phyloP scores from a whole-genome alignment of 305 asterid species.

The Rubia peregrina region DNA sequence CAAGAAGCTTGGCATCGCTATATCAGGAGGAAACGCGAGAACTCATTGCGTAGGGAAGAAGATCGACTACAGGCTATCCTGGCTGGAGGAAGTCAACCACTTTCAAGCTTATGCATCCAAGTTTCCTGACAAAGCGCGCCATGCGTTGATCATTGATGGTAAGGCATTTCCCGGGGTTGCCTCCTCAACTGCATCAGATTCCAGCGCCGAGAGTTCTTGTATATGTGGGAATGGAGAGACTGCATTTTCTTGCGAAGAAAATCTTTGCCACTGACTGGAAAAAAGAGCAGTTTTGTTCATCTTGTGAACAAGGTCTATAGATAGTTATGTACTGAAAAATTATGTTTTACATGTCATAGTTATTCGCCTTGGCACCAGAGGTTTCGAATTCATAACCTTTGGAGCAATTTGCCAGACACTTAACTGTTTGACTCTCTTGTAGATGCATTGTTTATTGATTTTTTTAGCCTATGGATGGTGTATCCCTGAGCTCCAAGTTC shows the following conservation, averaged over 20 bases:
- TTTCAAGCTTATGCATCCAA: slow-evolving; percentile 42
- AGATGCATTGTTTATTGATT: too few species aligned
- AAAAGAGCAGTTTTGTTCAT: background rate
- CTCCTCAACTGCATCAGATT: slow-evolving; percentile 48
- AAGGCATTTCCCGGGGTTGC: slow-evolving; percentile 24
- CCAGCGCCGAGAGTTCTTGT: background rate
- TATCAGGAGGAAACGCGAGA: slow-evolving; percentile 40
- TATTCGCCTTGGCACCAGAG: too few species aligned
- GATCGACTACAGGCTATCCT: slow-evolving; percentile 27
- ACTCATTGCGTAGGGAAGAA: slow-evolving; percentile 36
- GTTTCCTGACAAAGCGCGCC: slow-evolving; percentile 36
- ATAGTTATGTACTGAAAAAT: background rate
- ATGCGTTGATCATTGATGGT: too few species aligned
- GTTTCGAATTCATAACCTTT: too few species aligned
- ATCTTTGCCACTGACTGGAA: background rate
- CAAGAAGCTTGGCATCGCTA: slow-evolving; percentile 57
- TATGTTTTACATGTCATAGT: too few species aligned
- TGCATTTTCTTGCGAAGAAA: background rate
- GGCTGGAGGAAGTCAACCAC: slow-evolving; percentile 23
- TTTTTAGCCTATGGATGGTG: too few species aligned
- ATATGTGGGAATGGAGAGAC: background rate
- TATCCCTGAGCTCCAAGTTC: too few species aligned
- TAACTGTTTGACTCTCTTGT: too few species aligned
- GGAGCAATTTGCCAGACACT: too few species aligned
- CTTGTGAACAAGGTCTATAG: background rate